These are phyloP conservation scores for Diplosphaera chodatii DNA, from an alignment of 139 green algal genomes.

Conservation along the genomic window DNA sequence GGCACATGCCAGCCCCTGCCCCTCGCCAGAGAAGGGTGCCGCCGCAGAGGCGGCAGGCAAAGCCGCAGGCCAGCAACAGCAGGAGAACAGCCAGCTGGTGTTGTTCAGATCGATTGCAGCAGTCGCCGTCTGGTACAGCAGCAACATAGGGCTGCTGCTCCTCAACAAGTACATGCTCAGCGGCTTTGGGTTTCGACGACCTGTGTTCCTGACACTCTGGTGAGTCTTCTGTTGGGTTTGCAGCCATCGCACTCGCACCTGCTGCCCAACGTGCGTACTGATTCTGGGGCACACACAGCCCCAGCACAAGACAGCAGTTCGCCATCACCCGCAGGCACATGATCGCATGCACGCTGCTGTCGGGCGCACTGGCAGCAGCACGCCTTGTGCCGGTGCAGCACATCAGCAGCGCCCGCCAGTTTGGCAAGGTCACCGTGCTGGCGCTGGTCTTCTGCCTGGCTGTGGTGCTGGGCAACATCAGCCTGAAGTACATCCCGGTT, in stretches of 20 bases:
- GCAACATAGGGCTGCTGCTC: slow-evolving; percentile 87
- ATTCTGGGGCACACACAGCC: no score
- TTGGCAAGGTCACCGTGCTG: slow-evolving; percentile 67
- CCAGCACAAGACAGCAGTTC: no score
- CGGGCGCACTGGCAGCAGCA: slow-evolving; percentile 37
- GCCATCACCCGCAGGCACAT: no score
- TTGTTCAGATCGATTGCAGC: not conserved
- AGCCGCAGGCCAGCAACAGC: no score
- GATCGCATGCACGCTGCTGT: slow-evolving; percentile 67
- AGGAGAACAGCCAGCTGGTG: not conserved
- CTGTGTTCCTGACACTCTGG: slow-evolving; percentile 86
- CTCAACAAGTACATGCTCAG: slow-evolving; percentile 90
- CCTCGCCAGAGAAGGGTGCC: no score
- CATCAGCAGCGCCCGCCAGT: slow-evolving; percentile 55
- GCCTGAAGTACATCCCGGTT: slow-evolving; percentile 70
- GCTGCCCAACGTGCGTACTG: no score
- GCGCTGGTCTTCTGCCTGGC: slow-evolving; percentile 76
- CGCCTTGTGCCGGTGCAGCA: slow-evolving; percentile 47
- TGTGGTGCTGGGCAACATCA: slow-evolving; percentile 86
- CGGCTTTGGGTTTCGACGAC: slow-evolving; percentile 61
- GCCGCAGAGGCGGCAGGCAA: no score
- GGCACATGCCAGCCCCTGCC: not conserved
- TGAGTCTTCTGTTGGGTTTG: no score
- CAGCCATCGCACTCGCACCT: no score
- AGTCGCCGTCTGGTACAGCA: slow-evolving; percentile 54